Evolutionary conservation across 2,329 filamentous ascomycete genomes (phyloP).

Genomic region (Aspergillus calidoustus): DNA sequence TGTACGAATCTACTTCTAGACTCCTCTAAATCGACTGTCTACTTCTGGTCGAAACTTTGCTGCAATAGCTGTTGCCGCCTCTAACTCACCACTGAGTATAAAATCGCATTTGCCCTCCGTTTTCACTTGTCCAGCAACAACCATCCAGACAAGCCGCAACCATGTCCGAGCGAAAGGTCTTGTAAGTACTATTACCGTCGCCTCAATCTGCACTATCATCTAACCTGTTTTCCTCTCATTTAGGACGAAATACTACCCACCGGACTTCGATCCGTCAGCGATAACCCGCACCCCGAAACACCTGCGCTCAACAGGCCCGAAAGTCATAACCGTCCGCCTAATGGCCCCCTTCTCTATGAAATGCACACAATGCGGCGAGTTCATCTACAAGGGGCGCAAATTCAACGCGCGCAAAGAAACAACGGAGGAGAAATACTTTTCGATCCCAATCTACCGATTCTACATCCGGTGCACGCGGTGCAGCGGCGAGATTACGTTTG

Average conservation of each 20-base stretch:
- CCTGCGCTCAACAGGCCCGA: slow-evolving; percentile 67
- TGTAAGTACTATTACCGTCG: slow-evolving; percentile 1
- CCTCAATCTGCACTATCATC: neutral
- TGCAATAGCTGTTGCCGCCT: slow-evolving; percentile 3
- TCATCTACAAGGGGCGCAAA: slow-evolving; percentile 90
- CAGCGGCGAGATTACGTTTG: slow-evolving; percentile 85
- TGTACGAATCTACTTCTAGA: too few species aligned
- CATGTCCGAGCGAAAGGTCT: slow-evolving; percentile 71
- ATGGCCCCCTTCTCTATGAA: slow-evolving; percentile 89
- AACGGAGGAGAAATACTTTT: slow-evolving; percentile 85
- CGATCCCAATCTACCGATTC: slow-evolving; percentile 86
- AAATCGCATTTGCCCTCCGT: neutral
- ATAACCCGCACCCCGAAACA: slow-evolving; percentile 69
- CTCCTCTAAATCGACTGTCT: too few species aligned
- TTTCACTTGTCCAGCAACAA: neutral
- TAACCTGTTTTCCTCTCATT: neutral
- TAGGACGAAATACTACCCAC: slow-evolving; percentile 58
- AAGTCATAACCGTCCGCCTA: slow-evolving; percentile 82
- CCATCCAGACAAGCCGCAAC: slow-evolving; percentile 31
- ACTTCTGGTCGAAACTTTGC: neutral
- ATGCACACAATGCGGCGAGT: slow-evolving; percentile 69
- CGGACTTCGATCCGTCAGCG: slow-evolving; percentile 88
- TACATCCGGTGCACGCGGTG: slow-evolving; percentile 90
- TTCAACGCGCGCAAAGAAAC: slow-evolving; percentile 97
- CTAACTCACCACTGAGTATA: neutral